Evolutionary conservation across 345 rosid species (phyloP).

Genomic region (Lepidium aucheri): DNA sequence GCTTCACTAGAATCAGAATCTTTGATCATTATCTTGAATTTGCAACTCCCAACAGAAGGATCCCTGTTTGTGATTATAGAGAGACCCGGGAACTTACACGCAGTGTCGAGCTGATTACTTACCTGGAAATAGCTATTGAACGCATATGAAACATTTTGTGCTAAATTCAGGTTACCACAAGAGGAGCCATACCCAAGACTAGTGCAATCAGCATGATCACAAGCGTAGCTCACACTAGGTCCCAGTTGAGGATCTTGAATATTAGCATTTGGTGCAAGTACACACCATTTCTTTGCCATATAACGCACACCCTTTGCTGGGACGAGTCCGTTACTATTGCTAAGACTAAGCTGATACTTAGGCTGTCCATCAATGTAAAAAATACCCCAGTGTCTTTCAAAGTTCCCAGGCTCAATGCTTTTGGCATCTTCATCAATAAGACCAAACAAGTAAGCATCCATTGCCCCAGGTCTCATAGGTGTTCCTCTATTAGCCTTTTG

Average conservation of each 20-base stretch:
- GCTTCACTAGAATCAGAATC: constrained; percentile 9
- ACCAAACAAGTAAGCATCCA: constrained; percentile 53
- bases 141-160: constrained; percentile 54
- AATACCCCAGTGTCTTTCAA: constrained; percentile 64
- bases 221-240: constrained; percentile 58
- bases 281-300: constrained; percentile 48
- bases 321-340: constrained; percentile 27
- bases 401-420: constrained; percentile 52
- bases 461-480: constrained; percentile 42
- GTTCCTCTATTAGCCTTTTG: constrained; percentile 45
- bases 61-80: constrained; percentile 31
- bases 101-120: constrained; percentile 44
- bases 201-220: constrained; percentile 59
- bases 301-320: constrained; percentile 41
- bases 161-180: constrained; percentile 37
- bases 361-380: constrained; percentile 49
- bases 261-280: constrained; percentile 39
- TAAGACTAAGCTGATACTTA: constrained; percentile 41
- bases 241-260: constrained; percentile 42
- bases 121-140: constrained; percentile 59
- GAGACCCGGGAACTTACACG: constrained; percentile 50
- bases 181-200: constrained; percentile 53
- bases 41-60: constrained; percentile 51
- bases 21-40: constrained; percentile 47
- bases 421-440: constrained; percentile 67